Conservation (phyloP, 2,329 filamentous ascomycete genomes). For the Metarhizium anisopliae region DNA sequence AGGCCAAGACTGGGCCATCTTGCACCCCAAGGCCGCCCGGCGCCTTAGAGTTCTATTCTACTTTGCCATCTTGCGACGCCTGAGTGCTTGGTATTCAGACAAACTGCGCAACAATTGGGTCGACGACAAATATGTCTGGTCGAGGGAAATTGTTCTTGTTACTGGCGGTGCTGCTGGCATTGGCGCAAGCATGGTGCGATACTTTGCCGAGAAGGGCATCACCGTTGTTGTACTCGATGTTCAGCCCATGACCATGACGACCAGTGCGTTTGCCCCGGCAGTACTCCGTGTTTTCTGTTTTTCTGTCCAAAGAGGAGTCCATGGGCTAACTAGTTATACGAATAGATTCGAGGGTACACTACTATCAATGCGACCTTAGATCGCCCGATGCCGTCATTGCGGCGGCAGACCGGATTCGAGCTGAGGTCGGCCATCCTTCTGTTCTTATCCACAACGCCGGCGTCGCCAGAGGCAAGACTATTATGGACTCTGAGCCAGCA, state of each 20-base stretch:
- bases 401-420: conserved; percentile 43
- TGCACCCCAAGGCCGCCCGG: conserved; percentile 41
- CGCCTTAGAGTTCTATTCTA: conserved; percentile 32
- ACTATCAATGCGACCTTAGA: conserved; percentile 63
- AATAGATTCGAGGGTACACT: conserved; percentile 45
- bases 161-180: conserved; percentile 71
- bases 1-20: conserved; percentile 44
- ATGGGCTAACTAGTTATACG: not conserved
- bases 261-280: conserved; percentile 26
- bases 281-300: not conserved
- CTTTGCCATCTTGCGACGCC: conserved; percentile 17
- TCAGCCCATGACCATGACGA: conserved; percentile 47
- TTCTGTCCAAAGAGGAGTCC: not conserved
- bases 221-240: conserved; percentile 67
- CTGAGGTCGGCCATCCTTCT: conserved; percentile 53
- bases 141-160: conserved; percentile 60
- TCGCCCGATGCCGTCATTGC: conserved; percentile 42
- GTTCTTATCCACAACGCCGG: conserved; percentile 68
- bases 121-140: conserved; percentile 49
- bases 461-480: conserved; percentile 49
- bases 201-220: conserved; percentile 55
- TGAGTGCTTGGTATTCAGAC: conserved; percentile 23
- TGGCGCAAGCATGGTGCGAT: conserved; percentile 53
- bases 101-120: conserved; percentile 26
- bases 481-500: conserved; percentile 48